Evolutionary conservation across 306 rosid species (phyloP), one percentile per base, ranked within the genome.

Genomic region (Pachyrhizus erosus): DNA sequence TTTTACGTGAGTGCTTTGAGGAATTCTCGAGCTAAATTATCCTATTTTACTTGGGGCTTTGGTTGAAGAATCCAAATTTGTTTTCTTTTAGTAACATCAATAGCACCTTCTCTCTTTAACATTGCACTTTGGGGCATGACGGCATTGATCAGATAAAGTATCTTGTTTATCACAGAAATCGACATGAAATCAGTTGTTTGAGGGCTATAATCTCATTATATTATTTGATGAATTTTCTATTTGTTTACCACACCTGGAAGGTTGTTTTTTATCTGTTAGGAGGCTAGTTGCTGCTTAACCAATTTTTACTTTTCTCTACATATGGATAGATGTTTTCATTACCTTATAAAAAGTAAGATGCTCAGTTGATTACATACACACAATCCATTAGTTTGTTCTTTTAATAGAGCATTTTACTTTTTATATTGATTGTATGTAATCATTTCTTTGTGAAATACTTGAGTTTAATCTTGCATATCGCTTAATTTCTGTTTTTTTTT

Each of bases 21-120:
- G 80, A 58, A 65, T 45, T 73, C 37, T 73, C 58, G 21, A 62
- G 57, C 69, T 45, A 20, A 33, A 49, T 48, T 64, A 54, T 54
- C 75, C 48, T 39, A 51, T 75, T 45, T 75, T 54, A 71, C 54
- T 55, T 81, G 24, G n/a, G 39, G 74, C 49, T 75, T 67, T 82
- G 42, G 42, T 26, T 83, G 75, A 70, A 77, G 82, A 72, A 62
- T 83, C 48, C 78, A 31, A 48, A 34, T 20, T 57, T 49, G 7
- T 80, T 29, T 80, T 58, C 39, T 27, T 80, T 70, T 72, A n/a
- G 84, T 58, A 80, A 80, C 64, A 71, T 76, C 78, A 8, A 15
- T 58, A 60, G 65, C 45, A 71, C 79, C 52, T 80, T 80, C 73
- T 80, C 48, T 42, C 58, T 43, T 5, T 40, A 46, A 33, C 61